phyloP scores from a whole-genome alignment of 2,329 filamentous ascomycete species.

The Sporothrix protearum region DNA sequence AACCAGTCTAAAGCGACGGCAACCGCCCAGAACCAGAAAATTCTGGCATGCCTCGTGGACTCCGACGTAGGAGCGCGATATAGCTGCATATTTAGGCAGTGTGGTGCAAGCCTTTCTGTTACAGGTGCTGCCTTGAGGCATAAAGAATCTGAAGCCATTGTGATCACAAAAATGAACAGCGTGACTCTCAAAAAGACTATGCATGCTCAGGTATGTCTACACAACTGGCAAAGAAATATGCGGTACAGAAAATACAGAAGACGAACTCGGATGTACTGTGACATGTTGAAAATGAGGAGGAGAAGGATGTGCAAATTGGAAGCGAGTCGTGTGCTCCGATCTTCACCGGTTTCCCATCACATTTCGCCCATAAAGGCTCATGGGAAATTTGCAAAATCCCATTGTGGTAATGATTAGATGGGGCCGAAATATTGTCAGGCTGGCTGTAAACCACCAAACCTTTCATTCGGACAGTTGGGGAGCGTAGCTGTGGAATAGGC shows the following conservation, averaged over 20 bases:
- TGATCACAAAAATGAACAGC: neutral
- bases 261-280: neutral
- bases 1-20: neutral
- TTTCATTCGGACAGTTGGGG: neutral
- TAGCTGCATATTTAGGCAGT: neutral
- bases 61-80: slow-evolving; percentile 18
- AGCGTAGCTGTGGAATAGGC: too few species aligned
- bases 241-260: neutral
- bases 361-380: neutral
- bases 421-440: neutral
- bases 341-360: neutral
- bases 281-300: neutral
- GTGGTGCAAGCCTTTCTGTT: neutral
- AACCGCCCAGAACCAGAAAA: neutral
- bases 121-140: neutral
- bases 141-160: neutral
- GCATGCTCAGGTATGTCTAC: neutral
- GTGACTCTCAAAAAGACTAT: neutral
- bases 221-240: neutral
- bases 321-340: neutral
- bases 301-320: neutral
- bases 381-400: slow-evolving; percentile 22
- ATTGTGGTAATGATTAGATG: slow-evolving; percentile 14
- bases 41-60: slow-evolving; percentile 4
- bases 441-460: neutral